phyloP scores from a whole-genome alignment of 805 yeast species.

The Starmerella ratchasimensis region DNA sequence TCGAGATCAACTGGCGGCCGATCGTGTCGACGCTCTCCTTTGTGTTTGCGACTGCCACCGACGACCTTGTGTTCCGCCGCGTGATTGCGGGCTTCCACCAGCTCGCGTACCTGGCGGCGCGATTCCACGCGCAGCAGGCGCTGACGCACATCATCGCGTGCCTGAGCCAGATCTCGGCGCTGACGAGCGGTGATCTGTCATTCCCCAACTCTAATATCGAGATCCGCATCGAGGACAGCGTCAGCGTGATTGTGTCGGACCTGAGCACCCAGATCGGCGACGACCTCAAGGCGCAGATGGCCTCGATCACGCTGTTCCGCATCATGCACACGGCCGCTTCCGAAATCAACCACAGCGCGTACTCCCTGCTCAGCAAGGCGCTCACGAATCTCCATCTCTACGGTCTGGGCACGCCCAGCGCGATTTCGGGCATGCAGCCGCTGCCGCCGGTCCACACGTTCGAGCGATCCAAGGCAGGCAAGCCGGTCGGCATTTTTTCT shows the following conservation, averaged over 20 bases:
- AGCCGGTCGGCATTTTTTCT: slow-evolving; percentile 68
- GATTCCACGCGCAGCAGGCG: slow-evolving; percentile 40
- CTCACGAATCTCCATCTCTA: slow-evolving; percentile 55
- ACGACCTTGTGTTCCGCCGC: slow-evolving; percentile 75
- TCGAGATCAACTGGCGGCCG: slow-evolving; percentile 46
- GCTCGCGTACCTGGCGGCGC: slow-evolving; percentile 61
- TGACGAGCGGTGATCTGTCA: slow-evolving; percentile 34
- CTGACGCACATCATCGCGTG: slow-evolving; percentile 55
- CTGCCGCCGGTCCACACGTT: slow-evolving; percentile 52
- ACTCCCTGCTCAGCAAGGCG: slow-evolving; percentile 49
- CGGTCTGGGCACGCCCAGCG: slow-evolving; percentile 37
- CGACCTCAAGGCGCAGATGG: slow-evolving; percentile 82
- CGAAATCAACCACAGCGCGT: slow-evolving; percentile 35
- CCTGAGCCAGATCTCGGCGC: slow-evolving; percentile 55
- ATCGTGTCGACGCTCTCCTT: slow-evolving; percentile 60
- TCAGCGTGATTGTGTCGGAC: slow-evolving; percentile 59
- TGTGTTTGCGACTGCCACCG: slow-evolving; percentile 77
- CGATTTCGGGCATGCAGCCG: slow-evolving; percentile 30
- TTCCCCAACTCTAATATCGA: slow-evolving; percentile 23
- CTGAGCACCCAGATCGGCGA: slow-evolving; percentile 72
- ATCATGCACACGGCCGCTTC: slow-evolving; percentile 47
- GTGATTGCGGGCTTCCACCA: slow-evolving; percentile 82
- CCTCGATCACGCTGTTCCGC: slow-evolving; percentile 74
- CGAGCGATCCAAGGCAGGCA: slow-evolving; percentile 45
- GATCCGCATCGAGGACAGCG: slow-evolving; percentile 35